Percentiles rank a stretch among this genome's conserved stretches.
phyloP scores from a whole-genome alignment of 31 red algal species.

The Porphyra umbilicalis region DNA sequence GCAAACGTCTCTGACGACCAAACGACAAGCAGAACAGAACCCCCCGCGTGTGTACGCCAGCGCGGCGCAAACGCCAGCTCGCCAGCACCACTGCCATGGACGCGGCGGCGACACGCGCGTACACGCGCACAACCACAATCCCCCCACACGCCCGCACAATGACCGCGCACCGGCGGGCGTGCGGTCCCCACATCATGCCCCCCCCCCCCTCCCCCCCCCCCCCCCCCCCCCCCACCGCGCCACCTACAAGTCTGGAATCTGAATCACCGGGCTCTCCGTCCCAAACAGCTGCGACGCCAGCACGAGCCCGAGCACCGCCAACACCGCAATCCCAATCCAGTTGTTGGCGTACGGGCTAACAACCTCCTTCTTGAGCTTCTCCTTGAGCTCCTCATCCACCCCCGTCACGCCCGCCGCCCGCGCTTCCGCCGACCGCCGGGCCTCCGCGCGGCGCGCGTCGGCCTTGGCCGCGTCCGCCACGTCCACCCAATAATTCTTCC shows the following conservation, averaged over 20 bases:
- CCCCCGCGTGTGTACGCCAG: too few species aligned
- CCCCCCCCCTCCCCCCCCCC: too few species aligned
- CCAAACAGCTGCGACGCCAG: slow-evolving; percentile 35
- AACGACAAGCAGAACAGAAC: too few species aligned
- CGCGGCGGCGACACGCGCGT: too few species aligned
- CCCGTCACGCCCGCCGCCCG: background rate
- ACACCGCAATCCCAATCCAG: slow-evolving; percentile 68
- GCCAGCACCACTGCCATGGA: too few species aligned
- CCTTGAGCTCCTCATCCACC: slow-evolving; percentile 41
- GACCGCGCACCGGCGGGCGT: too few species aligned
- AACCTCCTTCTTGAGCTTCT: slow-evolving; percentile 67
- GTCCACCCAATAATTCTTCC: slow-evolving; percentile 70
- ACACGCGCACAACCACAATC: too few species aligned
- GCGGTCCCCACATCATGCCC: too few species aligned
- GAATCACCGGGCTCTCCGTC: slow-evolving; percentile 49
- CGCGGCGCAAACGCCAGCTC: too few species aligned
- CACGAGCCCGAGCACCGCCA: slow-evolving; percentile 40
- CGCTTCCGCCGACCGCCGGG: background rate
- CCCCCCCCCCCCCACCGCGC: background rate
- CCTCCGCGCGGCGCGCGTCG: slow-evolving; percentile 6
- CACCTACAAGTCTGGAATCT: slow-evolving; percentile 45
- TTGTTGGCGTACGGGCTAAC: slow-evolving; percentile 77
- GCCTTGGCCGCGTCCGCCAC: slow-evolving; percentile 16
- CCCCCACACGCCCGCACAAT: too few species aligned
- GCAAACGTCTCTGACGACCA: too few species aligned